Conservation (phyloP, 352 stramenopile genomes). For the Pythium brassicae region DNA sequence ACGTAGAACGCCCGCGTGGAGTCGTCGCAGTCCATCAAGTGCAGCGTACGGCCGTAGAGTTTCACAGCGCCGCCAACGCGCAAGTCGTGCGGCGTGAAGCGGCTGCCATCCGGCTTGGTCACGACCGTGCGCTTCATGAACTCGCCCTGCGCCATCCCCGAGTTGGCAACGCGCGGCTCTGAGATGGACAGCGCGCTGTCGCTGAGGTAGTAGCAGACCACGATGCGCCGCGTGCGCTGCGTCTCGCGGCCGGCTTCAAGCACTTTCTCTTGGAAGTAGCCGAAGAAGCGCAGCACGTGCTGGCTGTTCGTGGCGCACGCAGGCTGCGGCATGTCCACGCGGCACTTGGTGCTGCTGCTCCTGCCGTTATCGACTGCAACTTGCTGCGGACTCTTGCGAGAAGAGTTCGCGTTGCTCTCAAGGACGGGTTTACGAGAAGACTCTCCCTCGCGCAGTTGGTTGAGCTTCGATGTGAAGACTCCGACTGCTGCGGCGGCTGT, state of each 20-base stretch:
- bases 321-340: slow-evolving; percentile 41
- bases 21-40: slow-evolving; percentile 87
- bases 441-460: slow-evolving; percentile 1
- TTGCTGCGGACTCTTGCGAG: neutral
- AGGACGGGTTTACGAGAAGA: neutral
- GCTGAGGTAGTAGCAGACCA: slow-evolving; percentile 80
- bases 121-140: slow-evolving; percentile 78
- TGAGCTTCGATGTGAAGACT: slow-evolving; percentile 16
- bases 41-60: slow-evolving; percentile 79
- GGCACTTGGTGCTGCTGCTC: slow-evolving; percentile 40
- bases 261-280: slow-evolving; percentile 80
- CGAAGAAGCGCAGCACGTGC: slow-evolving; percentile 89
- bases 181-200: slow-evolving; percentile 84
- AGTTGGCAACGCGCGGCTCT: slow-evolving; percentile 85
- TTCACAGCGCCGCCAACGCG: slow-evolving; percentile 62
- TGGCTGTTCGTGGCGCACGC: slow-evolving; percentile 68
- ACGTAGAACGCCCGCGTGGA: slow-evolving; percentile 81
- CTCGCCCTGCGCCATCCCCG: slow-evolving; percentile 82
- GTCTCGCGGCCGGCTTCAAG: slow-evolving; percentile 24
- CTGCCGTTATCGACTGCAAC: neutral
- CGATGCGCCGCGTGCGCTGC: slow-evolving; percentile 46
- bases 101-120: slow-evolving; percentile 23
- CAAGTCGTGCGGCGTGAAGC: slow-evolving; percentile 74
- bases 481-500: neutral
- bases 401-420: neutral